A percentile compares a stretch with the other conserved stretches of the same genome.
phyloP scores from a whole-genome alignment of 2,329 filamentous ascomycete species.

The Cladosporium sp. region DNA sequence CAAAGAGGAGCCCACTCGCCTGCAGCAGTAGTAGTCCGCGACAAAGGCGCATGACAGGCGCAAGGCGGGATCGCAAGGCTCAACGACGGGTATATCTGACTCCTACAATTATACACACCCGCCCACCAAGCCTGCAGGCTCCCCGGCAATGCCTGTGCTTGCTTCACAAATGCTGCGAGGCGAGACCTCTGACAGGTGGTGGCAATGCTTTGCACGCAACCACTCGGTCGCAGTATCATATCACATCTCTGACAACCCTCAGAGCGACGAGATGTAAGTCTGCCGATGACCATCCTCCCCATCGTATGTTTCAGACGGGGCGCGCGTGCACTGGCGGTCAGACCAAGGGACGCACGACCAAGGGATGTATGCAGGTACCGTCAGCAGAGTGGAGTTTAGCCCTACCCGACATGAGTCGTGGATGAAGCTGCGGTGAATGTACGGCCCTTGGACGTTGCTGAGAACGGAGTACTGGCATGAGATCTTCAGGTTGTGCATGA shows the following conservation, averaged over 20 bases:
- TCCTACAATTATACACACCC: background rate
- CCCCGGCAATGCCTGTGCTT: background rate
- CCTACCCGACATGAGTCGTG: background rate
- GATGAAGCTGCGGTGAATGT: background rate
- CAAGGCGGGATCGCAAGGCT: background rate
- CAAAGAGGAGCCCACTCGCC: slow-evolving; percentile 2
- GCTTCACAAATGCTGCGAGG: background rate
- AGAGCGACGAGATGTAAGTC: background rate
- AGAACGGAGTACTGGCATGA: background rate
- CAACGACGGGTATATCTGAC: background rate
- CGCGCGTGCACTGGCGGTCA: slow-evolving; percentile 10
- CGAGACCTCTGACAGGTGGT: background rate
- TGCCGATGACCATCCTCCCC: background rate
- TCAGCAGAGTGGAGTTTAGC: slow-evolving; percentile 1
- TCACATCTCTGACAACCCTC: background rate
- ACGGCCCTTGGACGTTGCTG: background rate
- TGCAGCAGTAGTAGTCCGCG: slow-evolving; percentile 1
- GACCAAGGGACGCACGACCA: slow-evolving; percentile 7
- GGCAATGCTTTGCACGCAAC: background rate
- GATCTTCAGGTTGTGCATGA: background rate
- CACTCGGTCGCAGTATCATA: background rate
- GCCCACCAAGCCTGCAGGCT: background rate
- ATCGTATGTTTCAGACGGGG: slow-evolving; percentile 7
- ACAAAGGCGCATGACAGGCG: slow-evolving; percentile 1
- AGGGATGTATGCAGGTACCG: slow-evolving; percentile 12